Evolutionary conservation across 2,329 filamentous ascomycete genomes (phyloP), one percentile per base, ranked within the genome.

Genomic region (Trichoderma harzianum): DNA sequence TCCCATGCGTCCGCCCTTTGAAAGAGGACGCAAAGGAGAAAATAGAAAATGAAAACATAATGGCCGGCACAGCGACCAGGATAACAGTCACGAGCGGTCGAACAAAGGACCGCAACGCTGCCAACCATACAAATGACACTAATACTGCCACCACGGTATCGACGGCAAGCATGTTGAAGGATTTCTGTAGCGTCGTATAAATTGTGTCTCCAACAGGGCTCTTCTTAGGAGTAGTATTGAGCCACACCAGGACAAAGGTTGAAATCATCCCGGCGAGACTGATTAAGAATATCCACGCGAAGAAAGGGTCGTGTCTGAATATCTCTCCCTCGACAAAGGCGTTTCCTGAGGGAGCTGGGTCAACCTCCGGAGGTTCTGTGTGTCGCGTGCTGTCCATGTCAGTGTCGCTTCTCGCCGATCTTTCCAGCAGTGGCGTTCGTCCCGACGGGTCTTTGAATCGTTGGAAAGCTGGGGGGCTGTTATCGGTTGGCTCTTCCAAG

Each of bases 11-110:
- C 34, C 86, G 84, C 3, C 93, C 93, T 78, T 94, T 91, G 82
- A 94, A 97, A 77, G 95, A 98, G 43, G 93, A 93, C 66, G 97
- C 89, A 75, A 99, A 91, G 0, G 96, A 92, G 79, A 98, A 98
- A 39, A 99, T 83, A 34, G 93, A 95, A 80, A 98, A 98, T 0
- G 94, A 94, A 74, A 96, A 89, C 72, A 98, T 87, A 32, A 98
- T 91, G 74, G 95, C 84, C 0, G 96, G 96, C 18, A 98, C 94
- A 0, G 93, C 92, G 53, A 98, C 84, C 47, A 98, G 82, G 74
- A 98, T 93, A 70, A 93, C 82, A 75, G 91, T 90, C 68, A 98
- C 93, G 68, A 98, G 84, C n/a, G 91, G 90, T 70, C 93, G 90
- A 26, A 97, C 93, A 81, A 97, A 98, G 6, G 94, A 96, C 62